Evolutionary conservation across 768 basidiomycete genomes (phyloP).

Genomic region (Xanthoconium stramineum): DNA sequence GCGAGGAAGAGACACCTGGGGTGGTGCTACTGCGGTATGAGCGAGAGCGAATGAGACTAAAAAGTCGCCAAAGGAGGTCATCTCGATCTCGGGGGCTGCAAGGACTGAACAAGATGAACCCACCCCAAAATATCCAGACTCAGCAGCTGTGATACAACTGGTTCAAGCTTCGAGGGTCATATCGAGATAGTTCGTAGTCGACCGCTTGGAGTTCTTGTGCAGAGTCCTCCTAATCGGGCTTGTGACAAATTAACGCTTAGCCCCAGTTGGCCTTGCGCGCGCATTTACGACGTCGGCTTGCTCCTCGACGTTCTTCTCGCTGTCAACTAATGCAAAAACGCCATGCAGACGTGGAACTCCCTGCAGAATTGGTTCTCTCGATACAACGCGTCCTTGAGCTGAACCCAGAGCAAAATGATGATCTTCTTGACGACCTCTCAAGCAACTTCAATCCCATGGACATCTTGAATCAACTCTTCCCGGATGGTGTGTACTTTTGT

Average conservation of each 20-base stretch:
- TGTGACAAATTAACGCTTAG: neutral
- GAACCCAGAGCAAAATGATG: conserved; percentile 39
- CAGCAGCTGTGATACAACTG: too few relatives aligned
- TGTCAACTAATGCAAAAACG: conserved; percentile 19
- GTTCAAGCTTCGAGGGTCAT: neutral
- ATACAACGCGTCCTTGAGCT: conserved; percentile 70
- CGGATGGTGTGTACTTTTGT: conserved; percentile 58
- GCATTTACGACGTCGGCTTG: neutral
- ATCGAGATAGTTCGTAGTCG: neutral
- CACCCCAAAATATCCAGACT: conserved; percentile 1
- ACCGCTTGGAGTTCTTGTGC: neutral
- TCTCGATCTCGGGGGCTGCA: neutral
- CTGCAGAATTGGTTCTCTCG: conserved; percentile 63
- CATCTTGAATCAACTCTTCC: conserved; percentile 63
- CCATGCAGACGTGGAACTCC: conserved; percentile 44
- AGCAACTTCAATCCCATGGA: conserved; percentile 55
- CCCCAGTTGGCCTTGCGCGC: neutral
- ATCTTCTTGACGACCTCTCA: conserved; percentile 57
- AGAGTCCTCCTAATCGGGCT: conserved; percentile 13
- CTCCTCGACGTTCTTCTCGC: neutral
- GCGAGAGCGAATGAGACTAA: conserved; percentile 14
- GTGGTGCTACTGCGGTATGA: neutral
- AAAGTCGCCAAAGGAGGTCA: conserved; percentile 24
- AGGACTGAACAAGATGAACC: neutral
- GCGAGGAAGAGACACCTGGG: neutral